Evolutionary conservation across 371 early-diverging fungal genomes (phyloP), one percentile per base, ranked within the genome.

Genomic region (Apophysomyces ossiformis): DNA sequence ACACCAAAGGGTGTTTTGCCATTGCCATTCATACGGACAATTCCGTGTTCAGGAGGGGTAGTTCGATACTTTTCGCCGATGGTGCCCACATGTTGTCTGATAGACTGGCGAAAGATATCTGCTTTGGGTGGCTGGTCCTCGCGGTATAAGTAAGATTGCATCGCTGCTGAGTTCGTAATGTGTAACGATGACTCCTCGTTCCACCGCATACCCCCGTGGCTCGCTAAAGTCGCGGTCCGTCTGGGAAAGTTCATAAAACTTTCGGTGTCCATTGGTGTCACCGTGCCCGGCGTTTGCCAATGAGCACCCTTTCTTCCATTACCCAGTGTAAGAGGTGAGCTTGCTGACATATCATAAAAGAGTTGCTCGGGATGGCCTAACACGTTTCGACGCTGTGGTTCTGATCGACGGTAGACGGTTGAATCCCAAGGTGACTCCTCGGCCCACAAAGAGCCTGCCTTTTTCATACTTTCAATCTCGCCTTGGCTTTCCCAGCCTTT

Each of bases 391-490:
- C 36, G 66, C 18, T 15, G 58, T 16, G 63, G 7, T 39, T 66
- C 66, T 26, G 59, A 47, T 50, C 59, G 57, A 15, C 58, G 64
- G 21, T 41, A 32, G 26, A 43, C 46, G 18, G 58, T 60, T 15
- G 66, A 47, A 37, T 70, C 69, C 80, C 80, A 79, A 15, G 77
- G 80, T 38, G 69, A 72, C 59, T 70, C 75, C 15, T 72, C 70
- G 8, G 79, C 68, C 79, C 74, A 78, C 5, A 78, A 58, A 0
- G 78, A 78, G 12, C 68, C 67, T 16, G 56, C 59, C 38, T 64
- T 64, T 13, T 44, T 62, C 50, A 65, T 35, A 32, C 54, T 45
- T 16, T 61, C 60, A 35, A 32, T 47, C 39, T 36, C 11, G 13
- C 46, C 57, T 39, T 63, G 57, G 36, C 58, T 64, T 21, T 68